Evolutionary conservation across 805 yeast genomes (phyloP).

Genomic region (Lipomyces kockii): DNA sequence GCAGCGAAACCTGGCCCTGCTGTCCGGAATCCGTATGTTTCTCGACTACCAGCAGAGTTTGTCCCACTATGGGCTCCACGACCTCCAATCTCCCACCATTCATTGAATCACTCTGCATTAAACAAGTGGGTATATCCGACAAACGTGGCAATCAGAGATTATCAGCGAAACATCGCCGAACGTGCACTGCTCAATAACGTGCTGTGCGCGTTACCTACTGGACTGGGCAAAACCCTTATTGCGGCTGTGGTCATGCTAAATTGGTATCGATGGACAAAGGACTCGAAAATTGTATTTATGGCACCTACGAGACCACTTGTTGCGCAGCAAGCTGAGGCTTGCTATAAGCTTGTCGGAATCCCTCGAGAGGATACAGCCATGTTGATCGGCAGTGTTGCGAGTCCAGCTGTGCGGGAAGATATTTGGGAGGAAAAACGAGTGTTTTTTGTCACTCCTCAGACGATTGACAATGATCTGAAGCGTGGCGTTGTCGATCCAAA

Average conservation of each 20-base stretch:
- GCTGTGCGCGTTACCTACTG: conserved; percentile 93
- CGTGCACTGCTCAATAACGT: conserved; percentile 73
- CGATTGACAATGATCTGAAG: conserved; percentile 85
- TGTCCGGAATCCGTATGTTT: conserved; percentile 6
- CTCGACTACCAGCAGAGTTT: conserved; percentile 13
- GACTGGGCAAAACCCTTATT: conserved; percentile 94
- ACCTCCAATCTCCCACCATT: conserved; percentile 46
- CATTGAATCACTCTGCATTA: conserved; percentile 49
- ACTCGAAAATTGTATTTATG: conserved; percentile 83
- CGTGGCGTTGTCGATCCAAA: conserved; percentile 78
- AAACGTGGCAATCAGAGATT: conserved; percentile 81
- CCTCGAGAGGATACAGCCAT: conserved; percentile 79
- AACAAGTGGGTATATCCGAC: conserved; percentile 77
- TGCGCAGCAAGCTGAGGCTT: conserved; percentile 94
- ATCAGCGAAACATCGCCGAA: conserved; percentile 80
- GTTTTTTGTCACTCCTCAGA: conserved; percentile 95
- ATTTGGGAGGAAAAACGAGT: conserved; percentile 82
- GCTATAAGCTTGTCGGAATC: conserved; percentile 83
- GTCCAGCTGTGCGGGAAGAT: conserved; percentile 59
- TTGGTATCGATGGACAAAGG: conserved; percentile 80
- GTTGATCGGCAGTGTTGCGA: conserved; percentile 61
- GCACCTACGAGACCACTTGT: conserved; percentile 98
- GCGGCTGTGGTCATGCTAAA: conserved; percentile 94
- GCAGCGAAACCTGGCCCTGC: neutral
- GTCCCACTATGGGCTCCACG: conserved; percentile 18